These are phyloP conservation scores for Oehlia diaphana DNA, from an alignment of 192 early-diverging fungal genomes.

Conservation along the genomic window DNA sequence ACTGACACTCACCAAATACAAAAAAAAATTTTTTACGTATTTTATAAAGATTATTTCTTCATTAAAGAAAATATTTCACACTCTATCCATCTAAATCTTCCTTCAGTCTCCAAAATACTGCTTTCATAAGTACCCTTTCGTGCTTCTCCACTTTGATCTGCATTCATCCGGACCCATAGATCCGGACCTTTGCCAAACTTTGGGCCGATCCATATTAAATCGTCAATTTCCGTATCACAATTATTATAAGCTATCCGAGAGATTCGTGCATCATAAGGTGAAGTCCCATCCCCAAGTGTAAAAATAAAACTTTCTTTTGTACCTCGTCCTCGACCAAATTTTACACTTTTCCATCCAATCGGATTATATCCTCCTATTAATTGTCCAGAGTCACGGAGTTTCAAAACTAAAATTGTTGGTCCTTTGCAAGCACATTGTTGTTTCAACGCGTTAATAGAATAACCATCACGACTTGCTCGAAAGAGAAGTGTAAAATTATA, in stretches of 20 bases:
- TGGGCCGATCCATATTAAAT: neutral
- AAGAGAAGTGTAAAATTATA: slow-evolving; percentile 9
- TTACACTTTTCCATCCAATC: neutral
- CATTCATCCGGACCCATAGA: slow-evolving; percentile 2
- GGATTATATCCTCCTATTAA: slow-evolving; percentile 19
- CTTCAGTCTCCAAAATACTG: neutral
- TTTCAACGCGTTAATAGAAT: neutral
- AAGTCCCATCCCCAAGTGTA: slow-evolving; percentile 10
- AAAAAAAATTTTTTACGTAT: no score
- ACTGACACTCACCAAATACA: no score
- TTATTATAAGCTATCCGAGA: neutral
- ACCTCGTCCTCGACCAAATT: neutral
- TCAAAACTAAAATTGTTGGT: neutral
- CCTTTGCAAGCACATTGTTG: neutral
- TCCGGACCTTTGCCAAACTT: slow-evolving; percentile 6
- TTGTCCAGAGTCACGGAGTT: neutral
- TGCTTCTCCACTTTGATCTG: neutral
- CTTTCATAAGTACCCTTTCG: slow-evolving; percentile 8
- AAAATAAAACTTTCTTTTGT: slow-evolving; percentile 18
- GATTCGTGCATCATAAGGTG: neutral
- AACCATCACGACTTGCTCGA: slow-evolving; percentile 7
- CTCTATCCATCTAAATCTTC: slow-evolving; percentile 7
- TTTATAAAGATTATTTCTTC: neutral
- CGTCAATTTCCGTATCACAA: neutral
- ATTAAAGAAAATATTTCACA: slow-evolving; percentile 6